Evolutionary conservation across 2,329 filamentous ascomycete species (phyloP).

Genomic region (Hymenotorrendiella dingleyae): DNA sequence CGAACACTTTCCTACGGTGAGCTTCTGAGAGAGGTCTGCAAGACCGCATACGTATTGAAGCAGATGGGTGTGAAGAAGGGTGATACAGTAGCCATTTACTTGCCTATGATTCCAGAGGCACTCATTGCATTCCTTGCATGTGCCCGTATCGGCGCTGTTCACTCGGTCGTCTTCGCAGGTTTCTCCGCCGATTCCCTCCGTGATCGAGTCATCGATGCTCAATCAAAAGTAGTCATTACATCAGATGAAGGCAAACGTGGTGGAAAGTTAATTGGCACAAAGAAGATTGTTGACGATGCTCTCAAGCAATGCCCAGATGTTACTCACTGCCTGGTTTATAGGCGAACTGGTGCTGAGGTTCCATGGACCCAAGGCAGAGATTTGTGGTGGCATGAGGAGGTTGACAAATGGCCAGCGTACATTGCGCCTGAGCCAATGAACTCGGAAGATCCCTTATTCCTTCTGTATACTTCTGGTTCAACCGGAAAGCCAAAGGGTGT

Average conservation of each 20-base stretch:
- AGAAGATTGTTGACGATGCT: slow-evolving; percentile 98
- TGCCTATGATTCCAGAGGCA: slow-evolving; percentile 98
- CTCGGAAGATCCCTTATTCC: slow-evolving; percentile 93
- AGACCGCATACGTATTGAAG: slow-evolving; percentile 80
- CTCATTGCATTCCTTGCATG: slow-evolving; percentile 87
- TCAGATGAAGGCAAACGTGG: slow-evolving; percentile 97
- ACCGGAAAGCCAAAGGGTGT: slow-evolving; percentile 99
- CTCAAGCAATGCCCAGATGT: slow-evolving; percentile 93
- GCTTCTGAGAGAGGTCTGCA: slow-evolving; percentile 86
- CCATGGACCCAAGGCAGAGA: slow-evolving; percentile 87
- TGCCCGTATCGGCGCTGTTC: slow-evolving; percentile 85
- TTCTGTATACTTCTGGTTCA: slow-evolving; percentile 96
- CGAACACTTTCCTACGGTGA: slow-evolving; percentile 89
- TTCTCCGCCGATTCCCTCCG: slow-evolving; percentile 95
- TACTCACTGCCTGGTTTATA: slow-evolving; percentile 80
- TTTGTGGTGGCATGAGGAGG: slow-evolving; percentile 98
- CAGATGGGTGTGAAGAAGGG: slow-evolving; percentile 96
- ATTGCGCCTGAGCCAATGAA: slow-evolving; percentile 82
- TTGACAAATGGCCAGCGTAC: slow-evolving; percentile 93
- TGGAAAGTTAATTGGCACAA: slow-evolving; percentile 93
- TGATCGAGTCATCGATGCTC: slow-evolving; percentile 86
- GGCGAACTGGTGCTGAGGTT: slow-evolving; percentile 88
- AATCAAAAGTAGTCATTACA: slow-evolving; percentile 92
- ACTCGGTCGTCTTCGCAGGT: slow-evolving; percentile 96
- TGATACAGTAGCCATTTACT: slow-evolving; percentile 92